Base-by-base conservation (phyloP, 139 green algal genomes). In the Chlamydomonas sphaeroides region DNA sequence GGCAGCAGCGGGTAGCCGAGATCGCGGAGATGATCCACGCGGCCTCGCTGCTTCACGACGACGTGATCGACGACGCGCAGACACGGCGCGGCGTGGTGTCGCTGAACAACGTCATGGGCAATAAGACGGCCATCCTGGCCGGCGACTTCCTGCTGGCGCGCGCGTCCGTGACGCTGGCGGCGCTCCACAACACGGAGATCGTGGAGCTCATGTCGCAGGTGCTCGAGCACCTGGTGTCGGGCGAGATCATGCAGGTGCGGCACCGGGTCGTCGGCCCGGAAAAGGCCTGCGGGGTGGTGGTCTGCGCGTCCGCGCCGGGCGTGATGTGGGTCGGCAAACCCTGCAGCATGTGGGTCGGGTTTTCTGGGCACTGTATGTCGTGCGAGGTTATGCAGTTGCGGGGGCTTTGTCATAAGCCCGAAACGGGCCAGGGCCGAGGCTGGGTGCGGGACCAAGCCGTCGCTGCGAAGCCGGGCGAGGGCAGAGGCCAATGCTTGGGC, bases 21-120 rank as follows among this genome's bases (percentile, higher is more conserved):
- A 98, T 99, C 62, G 92, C 96, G 2, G 97, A 99, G 89, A 89
- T 98, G 39, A 99, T 99, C 61, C 97, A 99, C 86, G 95, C 98
- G 20, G 95, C 96, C 53, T 94, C 85, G 82, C 85, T 98, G 70
- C 88, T 98, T 85, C 97, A 99, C 85, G 97, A 99, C 71, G 97
- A 99, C 83, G 97, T 99, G 0, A 94, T 99, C 32, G 97, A 99
- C 81, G 88, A 94, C 41, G 93, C 97, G 0, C 82, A 85, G 35
- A 98, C 92, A 10, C 90, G 97, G 11, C 84, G 97, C 1, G 97
- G 97, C 15, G 77, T 97, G 7, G 75, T 83, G 45, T 93, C 93
- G 3, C 88, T 99, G 11, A 99, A 99, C 89, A 83, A 83, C 3
- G 78, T 91, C 61, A 89, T 97, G 32, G 91, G 92, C 49, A 95